Evolutionary conservation across 2,329 filamentous ascomycete genomes (phyloP).

Genomic region (Diaporthe sp.): DNA sequence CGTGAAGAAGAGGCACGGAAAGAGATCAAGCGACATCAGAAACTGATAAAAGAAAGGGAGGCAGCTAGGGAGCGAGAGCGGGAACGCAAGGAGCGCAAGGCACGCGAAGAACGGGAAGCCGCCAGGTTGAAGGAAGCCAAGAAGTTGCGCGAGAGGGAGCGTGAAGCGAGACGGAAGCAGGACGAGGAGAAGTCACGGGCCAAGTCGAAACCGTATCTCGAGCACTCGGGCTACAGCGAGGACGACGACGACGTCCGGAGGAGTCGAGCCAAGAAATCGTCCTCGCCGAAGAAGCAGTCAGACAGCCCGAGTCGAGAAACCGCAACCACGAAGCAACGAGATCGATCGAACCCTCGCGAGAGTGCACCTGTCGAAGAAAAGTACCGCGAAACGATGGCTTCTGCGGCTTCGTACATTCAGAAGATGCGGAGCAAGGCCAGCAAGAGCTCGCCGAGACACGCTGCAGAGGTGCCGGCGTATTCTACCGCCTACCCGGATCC

Average conservation of each 20-base stretch:
- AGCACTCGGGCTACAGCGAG: conserved; percentile 40
- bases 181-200: conserved; percentile 48
- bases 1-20: conserved; percentile 36
- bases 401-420: conserved; percentile 42
- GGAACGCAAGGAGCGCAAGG: conserved; percentile 47
- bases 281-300: conserved; percentile 45
- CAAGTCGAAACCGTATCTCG: conserved; percentile 44
- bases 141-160: conserved; percentile 41
- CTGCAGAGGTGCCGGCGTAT: conserved; percentile 22
- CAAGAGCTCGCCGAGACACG: conserved; percentile 36
- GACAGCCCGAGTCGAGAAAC: conserved; percentile 43
- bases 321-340: conserved; percentile 35
- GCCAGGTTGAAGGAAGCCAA: conserved; percentile 24
- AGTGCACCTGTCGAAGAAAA: conserved; percentile 37
- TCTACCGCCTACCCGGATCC: conserved; percentile 41
- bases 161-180: conserved; percentile 44
- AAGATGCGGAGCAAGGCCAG: conserved; percentile 36
- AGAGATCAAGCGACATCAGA: conserved; percentile 52
- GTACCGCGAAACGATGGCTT: conserved; percentile 31
- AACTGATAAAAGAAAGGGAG: conserved; percentile 52
- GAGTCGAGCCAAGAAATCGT: conserved; percentile 45
- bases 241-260: conserved; percentile 45
- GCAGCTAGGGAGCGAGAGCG: conserved; percentile 51
- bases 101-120: conserved; percentile 29
- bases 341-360: conserved; percentile 31